A percentile compares a stretch with the other conserved stretches of the same genome.
phyloP scores from a whole-genome alignment of 768 basidiomycete species.

The Suillus fuscotomentosus region DNA sequence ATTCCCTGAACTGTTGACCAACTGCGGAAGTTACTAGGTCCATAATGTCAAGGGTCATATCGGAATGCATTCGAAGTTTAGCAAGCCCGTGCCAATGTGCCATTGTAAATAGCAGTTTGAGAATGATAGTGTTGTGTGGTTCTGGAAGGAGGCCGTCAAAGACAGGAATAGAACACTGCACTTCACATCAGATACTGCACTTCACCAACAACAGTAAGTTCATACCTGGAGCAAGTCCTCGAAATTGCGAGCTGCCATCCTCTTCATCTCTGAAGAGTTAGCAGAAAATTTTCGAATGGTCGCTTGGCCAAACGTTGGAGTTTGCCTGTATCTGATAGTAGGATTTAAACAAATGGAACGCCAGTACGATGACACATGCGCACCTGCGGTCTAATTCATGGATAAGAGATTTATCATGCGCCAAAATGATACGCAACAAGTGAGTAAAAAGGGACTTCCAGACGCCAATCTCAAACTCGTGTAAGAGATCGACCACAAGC shows the following conservation, averaged over 20 bases:
- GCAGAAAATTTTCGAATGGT: background rate
- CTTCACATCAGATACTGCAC: background rate
- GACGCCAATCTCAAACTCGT: background rate
- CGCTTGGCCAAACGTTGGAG: no score
- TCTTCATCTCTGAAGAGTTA: no score
- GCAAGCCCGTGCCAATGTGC: conserved; percentile 15
- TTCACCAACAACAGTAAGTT: no score
- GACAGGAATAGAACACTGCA: conserved; percentile 29
- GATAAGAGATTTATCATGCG: no score
- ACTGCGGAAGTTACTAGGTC: background rate
- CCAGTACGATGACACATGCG: no score
- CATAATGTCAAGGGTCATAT: background rate
- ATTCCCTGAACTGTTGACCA: background rate
- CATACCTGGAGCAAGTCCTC: background rate
- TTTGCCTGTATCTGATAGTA: no score
- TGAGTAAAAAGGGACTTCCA: background rate
- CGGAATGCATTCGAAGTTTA: background rate
- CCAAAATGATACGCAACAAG: background rate
- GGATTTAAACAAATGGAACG: no score
- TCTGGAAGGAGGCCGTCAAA: conserved; percentile 26
- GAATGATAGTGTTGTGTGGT: conserved; percentile 4
- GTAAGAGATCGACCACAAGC: background rate
- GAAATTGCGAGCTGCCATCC: no score
- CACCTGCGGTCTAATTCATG: no score
- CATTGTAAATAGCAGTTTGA: conserved; percentile 7